Conservation (phyloP, 805 yeast species). For the Tetrapisispora pingtungensis region DNA sequence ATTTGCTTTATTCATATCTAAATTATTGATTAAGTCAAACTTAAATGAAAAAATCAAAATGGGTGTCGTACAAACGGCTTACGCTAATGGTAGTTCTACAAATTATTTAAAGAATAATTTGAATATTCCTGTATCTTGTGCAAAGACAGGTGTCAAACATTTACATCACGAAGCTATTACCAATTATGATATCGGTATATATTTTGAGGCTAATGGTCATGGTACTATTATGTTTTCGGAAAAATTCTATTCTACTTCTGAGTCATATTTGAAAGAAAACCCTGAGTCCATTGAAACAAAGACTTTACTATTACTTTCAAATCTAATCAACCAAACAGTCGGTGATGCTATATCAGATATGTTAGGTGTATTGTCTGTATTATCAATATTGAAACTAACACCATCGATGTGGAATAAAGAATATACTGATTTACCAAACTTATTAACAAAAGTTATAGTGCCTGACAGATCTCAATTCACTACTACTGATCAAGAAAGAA, state of each 20-base stretch:
- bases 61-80: conserved; percentile 96
- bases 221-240: conserved; percentile 85
- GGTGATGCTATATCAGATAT: conserved; percentile 97
- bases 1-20: conserved; percentile 57
- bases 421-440: conserved; percentile 81
- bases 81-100: conserved; percentile 92
- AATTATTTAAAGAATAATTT: conserved; percentile 50
- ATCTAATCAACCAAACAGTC: conserved; percentile 89
- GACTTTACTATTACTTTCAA: conserved; percentile 50
- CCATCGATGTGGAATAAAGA: conserved; percentile 67
- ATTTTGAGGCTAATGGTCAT: conserved; percentile 98
- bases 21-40: conserved; percentile 39
- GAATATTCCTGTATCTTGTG: conserved; percentile 70
- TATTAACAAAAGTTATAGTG: conserved; percentile 70
- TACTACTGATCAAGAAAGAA: conserved; percentile 87
- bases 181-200: conserved; percentile 80
- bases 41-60: conserved; percentile 33
- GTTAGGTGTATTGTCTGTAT: conserved; percentile 60
- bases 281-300: conserved; percentile 39
- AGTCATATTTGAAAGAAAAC: conserved; percentile 30
- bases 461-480: conserved; percentile 68
- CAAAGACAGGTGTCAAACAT: conserved; percentile 95
- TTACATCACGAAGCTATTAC: conserved; percentile 81
- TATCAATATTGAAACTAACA: conserved; percentile 43
- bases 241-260: conserved; percentile 31